Percentiles rank a stretch among this genome's conserved stretches.
phyloP scores from a whole-genome alignment of 495 filamentous ascomycete genomes.

The Letharia lupina region DNA sequence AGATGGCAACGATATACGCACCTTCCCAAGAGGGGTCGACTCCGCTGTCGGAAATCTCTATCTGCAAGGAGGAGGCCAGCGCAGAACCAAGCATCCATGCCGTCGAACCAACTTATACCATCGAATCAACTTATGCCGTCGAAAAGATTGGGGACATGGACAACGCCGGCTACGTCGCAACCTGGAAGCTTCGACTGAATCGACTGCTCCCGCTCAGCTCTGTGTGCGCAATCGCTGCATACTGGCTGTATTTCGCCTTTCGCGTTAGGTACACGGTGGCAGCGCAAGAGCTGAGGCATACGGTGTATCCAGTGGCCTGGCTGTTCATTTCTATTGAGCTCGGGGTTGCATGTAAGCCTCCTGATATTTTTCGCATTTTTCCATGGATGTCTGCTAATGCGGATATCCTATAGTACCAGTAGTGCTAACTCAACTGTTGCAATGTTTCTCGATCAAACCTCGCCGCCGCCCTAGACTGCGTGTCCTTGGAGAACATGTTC shows the following conservation, averaged over 20 bases:
- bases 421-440: neutral
- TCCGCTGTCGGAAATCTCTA: neutral
- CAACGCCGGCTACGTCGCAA: neutral
- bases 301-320: constrained; percentile 13
- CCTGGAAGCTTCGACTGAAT: neutral
- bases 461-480: constrained; percentile 5
- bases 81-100: neutral
- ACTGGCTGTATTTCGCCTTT: constrained; percentile 3
- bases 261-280: constrained; percentile 7
- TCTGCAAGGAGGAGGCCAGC: neutral
- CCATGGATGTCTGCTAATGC: constrained; percentile 6
- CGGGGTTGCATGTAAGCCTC: constrained; percentile 19
- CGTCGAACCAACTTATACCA: neutral
- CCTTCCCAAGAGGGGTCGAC: neutral
- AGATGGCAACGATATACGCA: neutral
- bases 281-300: constrained; percentile 1
- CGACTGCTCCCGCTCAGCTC: neutral
- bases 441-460: constrained; percentile 3
- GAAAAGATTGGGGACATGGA: neutral
- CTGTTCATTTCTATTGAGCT: constrained; percentile 7
- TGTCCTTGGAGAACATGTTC: constrained; percentile 15
- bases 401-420: constrained; percentile 26
- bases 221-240: neutral
- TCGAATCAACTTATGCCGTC: neutral
- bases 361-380: constrained; percentile 12